Conservation (phyloP, 805 yeast species). For the Candida broadrunensis region DNA sequence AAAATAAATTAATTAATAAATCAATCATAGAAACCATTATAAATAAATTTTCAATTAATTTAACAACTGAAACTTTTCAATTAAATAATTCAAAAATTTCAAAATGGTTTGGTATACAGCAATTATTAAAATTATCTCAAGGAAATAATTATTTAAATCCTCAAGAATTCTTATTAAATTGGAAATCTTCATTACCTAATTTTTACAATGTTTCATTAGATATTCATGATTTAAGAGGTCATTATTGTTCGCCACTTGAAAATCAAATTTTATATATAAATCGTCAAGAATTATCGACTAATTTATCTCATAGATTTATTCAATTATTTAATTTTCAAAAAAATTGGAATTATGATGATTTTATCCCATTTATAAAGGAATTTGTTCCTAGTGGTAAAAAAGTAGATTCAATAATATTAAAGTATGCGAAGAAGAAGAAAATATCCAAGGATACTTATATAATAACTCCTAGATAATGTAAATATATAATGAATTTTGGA, state of each 20-base stretch:
- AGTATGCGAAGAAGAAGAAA: slow-evolving; percentile 34
- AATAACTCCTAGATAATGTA: slow-evolving; percentile 19
- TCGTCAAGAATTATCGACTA: slow-evolving; percentile 41
- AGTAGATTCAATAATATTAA: slow-evolving; percentile 34
- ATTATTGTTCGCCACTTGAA: slow-evolving; percentile 46
- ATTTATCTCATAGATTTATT: slow-evolving; percentile 22
- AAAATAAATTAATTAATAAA: slow-evolving; percentile 15
- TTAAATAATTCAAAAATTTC: slow-evolving; percentile 47
- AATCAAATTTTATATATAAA: slow-evolving; percentile 54
- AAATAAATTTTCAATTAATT: slow-evolving; percentile 38
- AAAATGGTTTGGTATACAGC: slow-evolving; percentile 61
- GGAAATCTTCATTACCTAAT: slow-evolving; percentile 64
- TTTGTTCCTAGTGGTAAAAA: slow-evolving; percentile 35
- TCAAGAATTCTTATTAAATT: slow-evolving; percentile 59
- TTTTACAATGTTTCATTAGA: slow-evolving; percentile 61
- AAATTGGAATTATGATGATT: slow-evolving; percentile 40
- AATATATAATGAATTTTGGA: not conserved
- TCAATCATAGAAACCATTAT: slow-evolving; percentile 51
- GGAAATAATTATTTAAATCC: slow-evolving; percentile 20
- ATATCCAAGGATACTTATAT: slow-evolving; percentile 28
- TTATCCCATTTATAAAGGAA: slow-evolving; percentile 28
- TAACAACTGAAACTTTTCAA: slow-evolving; percentile 18
- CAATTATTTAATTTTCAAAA: slow-evolving; percentile 28
- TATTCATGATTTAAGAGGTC: slow-evolving; percentile 51
- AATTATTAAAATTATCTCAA: slow-evolving; percentile 30